phyloP scores from a whole-genome alignment of 139 green algal species.

The Gonium pectorale region DNA sequence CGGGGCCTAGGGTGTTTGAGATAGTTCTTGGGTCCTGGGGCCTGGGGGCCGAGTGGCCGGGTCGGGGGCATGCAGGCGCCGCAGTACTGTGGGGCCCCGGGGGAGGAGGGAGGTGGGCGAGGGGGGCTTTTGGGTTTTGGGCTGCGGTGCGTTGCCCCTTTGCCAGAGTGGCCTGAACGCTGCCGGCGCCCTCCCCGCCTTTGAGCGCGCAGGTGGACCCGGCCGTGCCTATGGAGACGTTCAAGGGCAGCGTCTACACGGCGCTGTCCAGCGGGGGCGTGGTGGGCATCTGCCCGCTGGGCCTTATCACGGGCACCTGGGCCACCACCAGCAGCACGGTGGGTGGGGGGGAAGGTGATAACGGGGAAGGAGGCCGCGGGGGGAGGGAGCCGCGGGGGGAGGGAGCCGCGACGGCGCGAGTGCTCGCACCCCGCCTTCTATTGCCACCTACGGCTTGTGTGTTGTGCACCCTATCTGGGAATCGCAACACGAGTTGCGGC shows the following conservation, averaged over 20 bases:
- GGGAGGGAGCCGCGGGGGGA: no score
- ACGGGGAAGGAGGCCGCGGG: not conserved
- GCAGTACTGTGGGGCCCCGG: not conserved
- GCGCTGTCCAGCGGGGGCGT: conserved; percentile 6
- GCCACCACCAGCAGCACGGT: not conserved
- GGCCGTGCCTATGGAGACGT: not conserved
- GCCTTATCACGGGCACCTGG: not conserved
- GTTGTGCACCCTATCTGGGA: no score
- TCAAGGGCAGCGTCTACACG: conserved; percentile 3
- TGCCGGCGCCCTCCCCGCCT: not conserved
- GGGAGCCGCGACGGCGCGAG: no score
- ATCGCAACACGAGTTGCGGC: no score
- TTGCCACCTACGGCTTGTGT: no score
- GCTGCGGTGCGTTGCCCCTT: not conserved
- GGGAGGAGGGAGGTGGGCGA: not conserved
- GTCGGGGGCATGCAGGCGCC: not conserved
- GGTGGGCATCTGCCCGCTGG: conserved; percentile 5
- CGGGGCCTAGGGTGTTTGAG: not conserved
- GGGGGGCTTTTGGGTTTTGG: not conserved
- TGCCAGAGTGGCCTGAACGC: not conserved
- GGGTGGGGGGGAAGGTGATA: not conserved
- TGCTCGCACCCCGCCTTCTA: no score
- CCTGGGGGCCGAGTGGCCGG: not conserved
- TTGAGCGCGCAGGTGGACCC: conserved; percentile 8
- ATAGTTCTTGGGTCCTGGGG: not conserved